These are phyloP conservation scores for Annulohypoxylon truncatum DNA, from an alignment of 2,329 filamentous ascomycete genomes.

Conservation along the genomic window DNA sequence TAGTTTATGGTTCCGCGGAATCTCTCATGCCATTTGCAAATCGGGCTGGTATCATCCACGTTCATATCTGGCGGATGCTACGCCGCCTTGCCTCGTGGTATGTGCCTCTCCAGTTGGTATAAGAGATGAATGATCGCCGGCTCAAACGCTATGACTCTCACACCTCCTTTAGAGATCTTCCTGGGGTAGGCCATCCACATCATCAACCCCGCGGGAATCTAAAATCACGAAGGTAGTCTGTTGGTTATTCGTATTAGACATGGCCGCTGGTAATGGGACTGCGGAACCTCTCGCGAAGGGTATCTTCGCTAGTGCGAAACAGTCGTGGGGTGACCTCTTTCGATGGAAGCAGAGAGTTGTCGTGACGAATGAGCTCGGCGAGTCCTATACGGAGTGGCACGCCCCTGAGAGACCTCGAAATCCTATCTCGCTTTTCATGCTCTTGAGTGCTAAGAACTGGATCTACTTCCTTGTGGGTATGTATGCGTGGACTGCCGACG, in stretches of 20 bases:
- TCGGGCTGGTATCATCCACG: neutral
- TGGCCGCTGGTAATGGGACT: constrained; percentile 42
- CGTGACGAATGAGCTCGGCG: constrained; percentile 71
- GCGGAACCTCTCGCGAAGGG: constrained; percentile 77
- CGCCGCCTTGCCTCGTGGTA: neutral
- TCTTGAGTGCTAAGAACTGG: constrained; percentile 75
- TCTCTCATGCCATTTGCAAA: constrained; percentile 1
- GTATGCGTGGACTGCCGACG: constrained; percentile 81
- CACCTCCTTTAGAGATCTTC: neutral
- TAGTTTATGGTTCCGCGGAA: neutral
- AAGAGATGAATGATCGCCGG: constrained; percentile 1
- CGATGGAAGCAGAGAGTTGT: constrained; percentile 80
- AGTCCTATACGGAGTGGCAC: constrained; percentile 75
- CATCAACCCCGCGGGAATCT: neutral
- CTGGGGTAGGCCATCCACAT: neutral
- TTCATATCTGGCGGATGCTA: constrained; percentile 1
- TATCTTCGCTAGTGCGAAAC: constrained; percentile 71
- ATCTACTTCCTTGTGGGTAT: constrained; percentile 81
- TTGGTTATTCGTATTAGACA: constrained; percentile 16
- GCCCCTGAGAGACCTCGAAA: constrained; percentile 74
- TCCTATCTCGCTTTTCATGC: constrained; percentile 74
- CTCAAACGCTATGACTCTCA: neutral
- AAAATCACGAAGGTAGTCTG: neutral
- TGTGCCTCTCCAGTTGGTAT: neutral
- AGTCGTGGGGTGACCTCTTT: constrained; percentile 73